A percentile compares a stretch with the other conserved stretches of the same genome.
Conservation (phyloP, 768 basidiomycete genomes). For the Tulasnella sp. region DNA sequence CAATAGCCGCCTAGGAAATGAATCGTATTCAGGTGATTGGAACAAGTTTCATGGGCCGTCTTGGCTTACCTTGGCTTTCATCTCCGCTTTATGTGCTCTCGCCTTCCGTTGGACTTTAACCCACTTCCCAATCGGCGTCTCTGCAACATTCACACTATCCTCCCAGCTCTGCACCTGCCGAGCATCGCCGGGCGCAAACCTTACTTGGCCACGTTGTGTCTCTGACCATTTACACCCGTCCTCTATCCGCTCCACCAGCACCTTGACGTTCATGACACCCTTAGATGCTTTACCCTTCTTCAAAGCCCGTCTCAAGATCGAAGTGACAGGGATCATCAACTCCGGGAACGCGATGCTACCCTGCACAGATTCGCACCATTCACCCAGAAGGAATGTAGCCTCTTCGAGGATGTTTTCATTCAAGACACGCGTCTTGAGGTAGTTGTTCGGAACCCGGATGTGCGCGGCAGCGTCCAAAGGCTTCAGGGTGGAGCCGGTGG, state of each 20-base stretch:
- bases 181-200: constrained; percentile 63
- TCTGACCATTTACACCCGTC: constrained; percentile 74
- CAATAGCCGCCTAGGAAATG: neutral
- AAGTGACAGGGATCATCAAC: constrained; percentile 64
- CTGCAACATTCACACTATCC: constrained; percentile 42
- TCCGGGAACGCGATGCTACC: constrained; percentile 92
- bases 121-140: constrained; percentile 72
- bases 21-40: neutral
- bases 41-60: neutral
- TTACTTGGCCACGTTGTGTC: constrained; percentile 51
- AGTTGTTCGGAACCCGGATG: constrained; percentile 80
- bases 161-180: constrained; percentile 68
- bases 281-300: constrained; percentile 42
- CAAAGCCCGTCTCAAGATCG: constrained; percentile 58
- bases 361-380: constrained; percentile 73
- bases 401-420: constrained; percentile 77
- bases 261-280: constrained; percentile 44
- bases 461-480: constrained; percentile 82
- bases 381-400: constrained; percentile 60
- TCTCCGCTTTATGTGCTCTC: constrained; percentile 40
- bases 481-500: constrained; percentile 74
- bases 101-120: constrained; percentile 70
- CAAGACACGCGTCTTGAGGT: constrained; percentile 79
- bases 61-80: constrained; percentile 58
- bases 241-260: constrained; percentile 76